Evolutionary conservation across 2,329 filamentous ascomycete species (phyloP), one percentile per base, ranked within the genome.

Genomic region (Aspergillus brunneoviolaceus): DNA sequence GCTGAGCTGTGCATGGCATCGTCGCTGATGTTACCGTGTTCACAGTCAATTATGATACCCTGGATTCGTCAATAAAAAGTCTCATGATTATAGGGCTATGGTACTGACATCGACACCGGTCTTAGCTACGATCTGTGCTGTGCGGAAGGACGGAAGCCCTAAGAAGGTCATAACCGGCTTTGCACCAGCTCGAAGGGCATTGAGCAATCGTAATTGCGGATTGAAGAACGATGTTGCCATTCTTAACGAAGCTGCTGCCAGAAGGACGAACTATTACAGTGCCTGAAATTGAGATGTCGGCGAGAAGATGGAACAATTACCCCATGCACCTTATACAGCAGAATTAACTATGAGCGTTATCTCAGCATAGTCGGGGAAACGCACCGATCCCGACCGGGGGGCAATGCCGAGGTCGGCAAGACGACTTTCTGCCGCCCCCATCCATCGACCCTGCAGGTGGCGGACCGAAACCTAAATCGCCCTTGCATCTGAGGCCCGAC

Each of bases 21-120:
- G 35, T 72, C 69, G 21, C 67, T 60, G 35, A 72, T 71, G 35
- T 72, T 66, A 3, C 69, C 69, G 23, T 72, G 69, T 35, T 72
- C 69, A 29, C 64, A 67, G 51, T 70, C 69, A 19, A 70, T 65
- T 4, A 67, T 67, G 1, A 68, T 63, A 1, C 65, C 65, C 64
- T 63, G 21, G 4, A 2, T 23, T 53, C 2, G 58, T 55, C 27
- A 49, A 51, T 35, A 2, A 12, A 16, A 1, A 16, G 2, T 2
- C 6, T 16, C 42, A 5, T 12, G 51, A 29, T 6, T 1, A 27
- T 19, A 42, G 4, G 4, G 39, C 16, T 6, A 12, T 51, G 39
- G 21, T 14, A 45, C 60, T 55, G 1, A 67, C 65, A 55, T 68
- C 66, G 14, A 68, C 33, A 5, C 66, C 66, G 4, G 63, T 68